Conservation (phyloP, 306 rosid species). For the Vigna reflexopilosa region DNA sequence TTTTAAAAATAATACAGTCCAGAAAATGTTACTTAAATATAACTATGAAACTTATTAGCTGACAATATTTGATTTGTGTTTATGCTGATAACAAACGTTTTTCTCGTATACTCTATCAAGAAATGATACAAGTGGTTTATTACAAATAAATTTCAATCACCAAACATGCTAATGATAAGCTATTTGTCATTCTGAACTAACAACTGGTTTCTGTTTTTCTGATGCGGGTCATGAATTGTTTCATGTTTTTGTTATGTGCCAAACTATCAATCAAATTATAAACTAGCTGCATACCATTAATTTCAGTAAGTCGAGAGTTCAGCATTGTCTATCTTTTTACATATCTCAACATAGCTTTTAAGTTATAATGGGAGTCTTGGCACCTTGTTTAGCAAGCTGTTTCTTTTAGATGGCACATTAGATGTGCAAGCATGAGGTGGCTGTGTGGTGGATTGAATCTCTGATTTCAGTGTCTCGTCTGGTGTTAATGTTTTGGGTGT, state of each 20-base stretch:
- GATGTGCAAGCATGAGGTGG: no score
- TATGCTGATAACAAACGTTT: not conserved
- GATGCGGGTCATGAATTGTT: not conserved
- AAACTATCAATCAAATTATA: no score
- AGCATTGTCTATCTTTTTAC: no score
- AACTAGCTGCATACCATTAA: no score
- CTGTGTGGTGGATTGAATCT: no score
- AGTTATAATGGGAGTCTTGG: no score
- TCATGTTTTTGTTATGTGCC: not conserved
- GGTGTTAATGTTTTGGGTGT: not conserved
- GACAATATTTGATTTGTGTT: not conserved
- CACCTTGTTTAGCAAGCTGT: no score
- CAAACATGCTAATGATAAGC: not conserved
- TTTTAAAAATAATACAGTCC: not conserved
- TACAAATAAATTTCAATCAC: not conserved
- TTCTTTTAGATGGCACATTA: no score
- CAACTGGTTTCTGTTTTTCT: not conserved
- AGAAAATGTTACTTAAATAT: conserved; percentile 9
- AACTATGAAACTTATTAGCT: not conserved
- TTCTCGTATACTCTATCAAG: not conserved
- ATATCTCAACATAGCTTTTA: no score
- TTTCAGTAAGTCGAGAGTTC: no score
- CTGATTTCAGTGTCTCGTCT: not conserved
- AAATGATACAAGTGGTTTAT: not conserved
- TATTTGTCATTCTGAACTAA: conserved; percentile 7